Base-by-base conservation (phyloP, 106 monocot genomes). In the Apostasia shenzhenica region DNA sequence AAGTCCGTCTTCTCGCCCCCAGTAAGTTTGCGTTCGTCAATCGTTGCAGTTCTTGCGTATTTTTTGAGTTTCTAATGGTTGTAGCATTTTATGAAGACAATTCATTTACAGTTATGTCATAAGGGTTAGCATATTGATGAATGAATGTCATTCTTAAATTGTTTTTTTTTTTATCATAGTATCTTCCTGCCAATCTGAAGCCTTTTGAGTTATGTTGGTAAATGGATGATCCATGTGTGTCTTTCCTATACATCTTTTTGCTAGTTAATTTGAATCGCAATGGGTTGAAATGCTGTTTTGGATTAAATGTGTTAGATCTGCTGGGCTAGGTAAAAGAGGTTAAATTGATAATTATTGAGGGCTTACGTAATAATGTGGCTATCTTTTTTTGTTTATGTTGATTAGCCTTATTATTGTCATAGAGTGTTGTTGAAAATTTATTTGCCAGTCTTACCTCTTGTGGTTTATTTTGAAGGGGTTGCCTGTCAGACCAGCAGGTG, bases 391-490 rank as follows among this genome's bases (percentile, higher is more conserved):
- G 42, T 38, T 62, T 62, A 62, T 42, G 13, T 62, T 42, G 45
- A 11, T 39, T 46, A 6, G 5, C 63, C 8, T 39, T 51, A 45
- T 14, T 3, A 59, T 46, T 45, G 66, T 14, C 9, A 2, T 8
- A 6, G n/a, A 1, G 54, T 2, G 11, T 44, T 41, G 26, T 10
- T 52, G 40, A 67, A 46, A 26, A 26, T 0, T 0, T 26, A 26
- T 26, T 26, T 14, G 2, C 14, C 14, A 8, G 3, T 12, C 48
- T 48, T 48, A 57, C 6, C 57, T 74, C 12, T 50, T 60, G 55
- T n/a, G 41, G 1, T 73, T 58, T 75, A 1, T 13, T 49, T 65
- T 65, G 56, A 79, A 86, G 89, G 87, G 77, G 40, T 69, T 90
- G 53, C 80, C 82, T 73, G 46, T 76, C 11, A 59, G 66, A 68